Conservation (phyloP, 2,329 filamentous ascomycete genomes). For the Pseudocercospora crystallina region DNA sequence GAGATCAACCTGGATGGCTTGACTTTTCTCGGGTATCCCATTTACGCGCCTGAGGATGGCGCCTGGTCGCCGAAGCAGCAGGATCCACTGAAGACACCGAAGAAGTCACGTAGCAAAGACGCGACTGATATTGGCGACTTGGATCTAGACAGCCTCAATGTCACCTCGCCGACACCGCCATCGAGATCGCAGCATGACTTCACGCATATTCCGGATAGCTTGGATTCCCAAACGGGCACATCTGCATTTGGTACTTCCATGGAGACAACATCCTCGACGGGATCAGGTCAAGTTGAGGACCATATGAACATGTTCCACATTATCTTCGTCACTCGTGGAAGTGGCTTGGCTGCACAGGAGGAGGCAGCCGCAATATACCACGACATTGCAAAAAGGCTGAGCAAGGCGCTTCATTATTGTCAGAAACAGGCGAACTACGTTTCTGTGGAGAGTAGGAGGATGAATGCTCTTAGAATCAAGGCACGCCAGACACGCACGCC, state of each 20-base stretch:
- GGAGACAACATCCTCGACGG: conserved; percentile 30
- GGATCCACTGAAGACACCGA: neutral
- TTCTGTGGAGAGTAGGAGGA: conserved; percentile 83
- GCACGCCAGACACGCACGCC: conserved; percentile 58
- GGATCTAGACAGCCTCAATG: conserved; percentile 13
- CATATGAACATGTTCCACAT: conserved; percentile 98
- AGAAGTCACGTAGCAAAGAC: conserved; percentile 10
- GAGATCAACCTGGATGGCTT: conserved; percentile 79
- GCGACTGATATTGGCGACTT: conserved; percentile 8
- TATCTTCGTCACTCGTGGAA: conserved; percentile 85
- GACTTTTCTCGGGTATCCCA: conserved; percentile 77
- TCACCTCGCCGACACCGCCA: conserved; percentile 17
- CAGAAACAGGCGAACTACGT: conserved; percentile 89
- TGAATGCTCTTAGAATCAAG: conserved; percentile 77
- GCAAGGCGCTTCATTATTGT: conserved; percentile 88
- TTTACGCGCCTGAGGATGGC: conserved; percentile 74
- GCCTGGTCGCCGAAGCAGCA: conserved; percentile 22
- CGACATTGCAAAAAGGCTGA: conserved; percentile 87
- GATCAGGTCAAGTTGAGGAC: conserved; percentile 35
- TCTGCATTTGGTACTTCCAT: conserved; percentile 28
- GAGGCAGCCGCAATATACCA: conserved; percentile 74
- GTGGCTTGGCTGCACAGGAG: conserved; percentile 71
- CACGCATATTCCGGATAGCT: conserved; percentile 31
- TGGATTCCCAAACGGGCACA: conserved; percentile 25
- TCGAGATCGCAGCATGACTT: conserved; percentile 22